Evolutionary conservation across 2,329 filamentous ascomycete genomes (phyloP).

Genomic region (Penicillium polonicum): DNA sequence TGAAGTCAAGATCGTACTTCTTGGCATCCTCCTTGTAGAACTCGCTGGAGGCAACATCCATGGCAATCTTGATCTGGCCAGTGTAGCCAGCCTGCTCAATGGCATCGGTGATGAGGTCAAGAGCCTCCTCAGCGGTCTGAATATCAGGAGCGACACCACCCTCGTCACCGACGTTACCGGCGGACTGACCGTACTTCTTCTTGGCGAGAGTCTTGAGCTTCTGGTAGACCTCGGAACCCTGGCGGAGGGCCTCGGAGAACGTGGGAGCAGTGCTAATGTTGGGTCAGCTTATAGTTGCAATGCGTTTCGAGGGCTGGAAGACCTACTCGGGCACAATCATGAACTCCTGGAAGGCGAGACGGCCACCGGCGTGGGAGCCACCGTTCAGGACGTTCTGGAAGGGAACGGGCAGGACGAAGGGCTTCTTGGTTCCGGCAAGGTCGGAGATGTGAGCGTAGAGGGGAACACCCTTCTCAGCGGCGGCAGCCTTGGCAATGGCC

Average conservation of each 20-base stretch:
- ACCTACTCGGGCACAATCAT: conserved; percentile 84
- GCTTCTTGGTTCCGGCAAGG: conserved; percentile 86
- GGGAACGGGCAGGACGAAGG: conserved; percentile 83
- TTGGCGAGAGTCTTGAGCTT: conserved; percentile 94
- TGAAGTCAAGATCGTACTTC: conserved; percentile 99
- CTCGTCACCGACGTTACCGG: conserved; percentile 98
- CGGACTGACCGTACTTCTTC: conserved; percentile 99
- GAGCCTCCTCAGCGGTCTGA: conserved; percentile 92
- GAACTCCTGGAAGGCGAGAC: conserved; percentile 93
- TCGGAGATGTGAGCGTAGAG: conserved; percentile 87
- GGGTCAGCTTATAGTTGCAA: conserved; percentile 8
- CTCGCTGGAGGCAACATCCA: conserved; percentile 98
- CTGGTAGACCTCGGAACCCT: conserved; percentile 97
- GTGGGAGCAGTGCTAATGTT: conserved; percentile 68
- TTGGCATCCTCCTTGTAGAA: conserved; percentile 98
- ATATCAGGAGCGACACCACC: conserved; percentile 99
- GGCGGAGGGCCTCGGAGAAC: conserved; percentile 94
- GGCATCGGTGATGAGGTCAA: conserved; percentile 90
- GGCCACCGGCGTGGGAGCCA: conserved; percentile 94
- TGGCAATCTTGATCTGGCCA: conserved; percentile 94
- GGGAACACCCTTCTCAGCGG: conserved; percentile 83
- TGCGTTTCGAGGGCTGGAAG: not conserved
- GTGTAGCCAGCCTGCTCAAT: conserved; percentile 96
- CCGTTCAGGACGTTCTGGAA: conserved; percentile 95
- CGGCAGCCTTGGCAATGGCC: conserved; percentile 83